phyloP scores from a whole-genome alignment of 495 filamentous ascomycete species.

The Penicillium pulvis region DNA sequence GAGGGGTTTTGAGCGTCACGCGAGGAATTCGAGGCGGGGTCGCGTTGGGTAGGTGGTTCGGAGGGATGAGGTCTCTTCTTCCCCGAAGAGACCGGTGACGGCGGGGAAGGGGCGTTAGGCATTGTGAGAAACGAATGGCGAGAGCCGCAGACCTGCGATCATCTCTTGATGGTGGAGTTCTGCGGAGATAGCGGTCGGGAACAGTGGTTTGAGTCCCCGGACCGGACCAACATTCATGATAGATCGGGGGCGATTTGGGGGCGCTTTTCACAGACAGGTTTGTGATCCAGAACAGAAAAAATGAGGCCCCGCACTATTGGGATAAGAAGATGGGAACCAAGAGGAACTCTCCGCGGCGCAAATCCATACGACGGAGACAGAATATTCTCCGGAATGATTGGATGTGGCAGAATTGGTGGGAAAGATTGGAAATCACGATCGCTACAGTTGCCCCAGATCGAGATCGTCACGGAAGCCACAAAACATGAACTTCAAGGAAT shows the following conservation, averaged over 20 bases:
- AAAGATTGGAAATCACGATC: slow-evolving; percentile 6
- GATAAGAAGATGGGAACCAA: slow-evolving; percentile 5
- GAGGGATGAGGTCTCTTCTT: slow-evolving; percentile 47
- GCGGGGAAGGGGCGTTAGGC: slow-evolving; percentile 41
- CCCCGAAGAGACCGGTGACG: slow-evolving; percentile 39
- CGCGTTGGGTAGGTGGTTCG: slow-evolving; percentile 24
- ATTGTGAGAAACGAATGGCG: slow-evolving; percentile 34
- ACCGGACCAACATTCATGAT: slow-evolving; percentile 40
- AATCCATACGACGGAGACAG: slow-evolving; percentile 13
- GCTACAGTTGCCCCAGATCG: slow-evolving; percentile 7
- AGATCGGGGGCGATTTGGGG: slow-evolving; percentile 19
- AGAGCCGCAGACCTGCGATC: slow-evolving; percentile 36
- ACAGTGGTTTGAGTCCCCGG: slow-evolving; percentile 24
- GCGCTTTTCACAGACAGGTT: slow-evolving; percentile 8
- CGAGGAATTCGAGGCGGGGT: slow-evolving; percentile 20
- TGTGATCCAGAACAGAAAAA: slow-evolving; percentile 16
- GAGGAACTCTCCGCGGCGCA: slow-evolving; percentile 23
- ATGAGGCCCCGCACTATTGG: slow-evolving; percentile 22
- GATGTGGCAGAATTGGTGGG: not conserved
- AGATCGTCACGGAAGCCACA: not conserved
- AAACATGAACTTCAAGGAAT: slow-evolving; percentile 2
- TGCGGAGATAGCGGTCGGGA: slow-evolving; percentile 32
- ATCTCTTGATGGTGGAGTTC: slow-evolving; percentile 38
- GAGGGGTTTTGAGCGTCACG: slow-evolving; percentile 20
- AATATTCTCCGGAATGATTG: slow-evolving; percentile 24